Conservation (phyloP, 768 basidiomycete species). For the Mrakia frigida region DNA sequence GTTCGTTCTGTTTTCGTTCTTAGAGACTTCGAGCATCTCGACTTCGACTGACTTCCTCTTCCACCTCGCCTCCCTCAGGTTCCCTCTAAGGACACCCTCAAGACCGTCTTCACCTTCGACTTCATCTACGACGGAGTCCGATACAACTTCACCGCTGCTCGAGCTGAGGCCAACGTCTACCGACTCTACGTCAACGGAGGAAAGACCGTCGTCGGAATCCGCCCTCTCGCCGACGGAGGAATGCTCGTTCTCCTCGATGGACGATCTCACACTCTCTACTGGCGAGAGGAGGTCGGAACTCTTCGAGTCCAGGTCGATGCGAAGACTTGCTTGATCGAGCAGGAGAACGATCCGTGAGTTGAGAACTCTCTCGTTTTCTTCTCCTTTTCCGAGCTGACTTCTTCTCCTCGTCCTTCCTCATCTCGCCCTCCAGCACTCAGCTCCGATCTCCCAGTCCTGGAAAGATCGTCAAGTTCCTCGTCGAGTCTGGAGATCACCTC, state of each 20-base stretch:
- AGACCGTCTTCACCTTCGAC: slow-evolving; percentile 92
- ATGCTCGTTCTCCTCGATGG: slow-evolving; percentile 85
- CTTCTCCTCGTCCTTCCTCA: not conserved
- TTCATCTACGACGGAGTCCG: slow-evolving; percentile 96
- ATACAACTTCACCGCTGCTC: slow-evolving; percentile 91
- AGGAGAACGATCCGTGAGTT: slow-evolving; percentile 82
- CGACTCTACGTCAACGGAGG: slow-evolving; percentile 95
- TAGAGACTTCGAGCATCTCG: not conserved
- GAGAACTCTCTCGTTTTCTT: too few species aligned
- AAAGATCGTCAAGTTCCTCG: slow-evolving; percentile 87
- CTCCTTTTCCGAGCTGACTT: not conserved
- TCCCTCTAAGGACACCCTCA: slow-evolving; percentile 85
- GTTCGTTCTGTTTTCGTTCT: slow-evolving; percentile 58
- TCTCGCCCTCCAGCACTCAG: slow-evolving; percentile 55
- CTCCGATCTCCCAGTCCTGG: slow-evolving; percentile 92
- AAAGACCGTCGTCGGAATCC: slow-evolving; percentile 81
- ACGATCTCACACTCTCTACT: slow-evolving; percentile 94
- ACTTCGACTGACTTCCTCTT: not conserved
- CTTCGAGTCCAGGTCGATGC: slow-evolving; percentile 79
- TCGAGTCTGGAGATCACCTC: slow-evolving; percentile 96
- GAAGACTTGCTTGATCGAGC: slow-evolving; percentile 96
- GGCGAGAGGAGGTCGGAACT: slow-evolving; percentile 96
- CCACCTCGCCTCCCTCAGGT: slow-evolving; percentile 56
- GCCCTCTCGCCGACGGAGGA: slow-evolving; percentile 90
- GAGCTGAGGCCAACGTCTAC: slow-evolving; percentile 82